phyloP scores from a whole-genome alignment of 2,329 filamentous ascomycete genomes.

The Paramyrothecium sp. region DNA sequence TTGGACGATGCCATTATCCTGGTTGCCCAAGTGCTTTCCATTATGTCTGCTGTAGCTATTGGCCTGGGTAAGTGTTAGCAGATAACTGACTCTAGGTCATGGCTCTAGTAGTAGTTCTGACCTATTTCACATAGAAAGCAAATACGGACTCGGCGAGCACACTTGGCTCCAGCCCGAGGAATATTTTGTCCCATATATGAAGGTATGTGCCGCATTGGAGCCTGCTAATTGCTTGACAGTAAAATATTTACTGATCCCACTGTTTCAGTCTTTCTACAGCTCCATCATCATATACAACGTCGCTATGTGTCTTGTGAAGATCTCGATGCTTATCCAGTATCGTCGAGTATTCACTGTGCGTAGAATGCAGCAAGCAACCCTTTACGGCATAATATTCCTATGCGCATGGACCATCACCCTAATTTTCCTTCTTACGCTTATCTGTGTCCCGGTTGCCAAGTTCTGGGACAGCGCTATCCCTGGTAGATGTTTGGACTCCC shows the following conservation, averaged over 20 bases:
- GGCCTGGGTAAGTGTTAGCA: not conserved
- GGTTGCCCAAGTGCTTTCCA: not conserved
- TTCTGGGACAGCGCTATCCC: too few relatives aligned
- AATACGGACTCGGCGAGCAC: constrained; percentile 23
- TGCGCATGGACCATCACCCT: constrained; percentile 26
- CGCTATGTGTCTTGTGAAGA: constrained; percentile 28
- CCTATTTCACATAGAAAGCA: constrained; percentile 12
- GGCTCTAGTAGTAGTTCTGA: not conserved
- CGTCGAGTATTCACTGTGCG: constrained; percentile 25
- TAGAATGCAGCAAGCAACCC: constrained; percentile 12
- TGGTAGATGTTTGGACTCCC: constrained; percentile 22
- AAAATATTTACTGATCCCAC: not conserved
- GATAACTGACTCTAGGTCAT: too few relatives aligned
- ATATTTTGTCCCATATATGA: not conserved
- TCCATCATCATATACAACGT: constrained; percentile 26
- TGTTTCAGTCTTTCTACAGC: constrained; percentile 19
- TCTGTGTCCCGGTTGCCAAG: too few relatives aligned
- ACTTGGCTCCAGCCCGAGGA: constrained; percentile 18
- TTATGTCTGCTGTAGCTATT: not conserved
- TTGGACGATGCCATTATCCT: too few relatives aligned
- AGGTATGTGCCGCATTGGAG: not conserved
- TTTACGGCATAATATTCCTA: too few relatives aligned
- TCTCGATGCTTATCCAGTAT: constrained; percentile 30
- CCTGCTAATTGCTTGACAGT: not conserved
- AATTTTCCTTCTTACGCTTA: constrained; percentile 18